Evolutionary conservation across 345 rosid genomes (phyloP).

Genomic region (Populus ilicifolia): DNA sequence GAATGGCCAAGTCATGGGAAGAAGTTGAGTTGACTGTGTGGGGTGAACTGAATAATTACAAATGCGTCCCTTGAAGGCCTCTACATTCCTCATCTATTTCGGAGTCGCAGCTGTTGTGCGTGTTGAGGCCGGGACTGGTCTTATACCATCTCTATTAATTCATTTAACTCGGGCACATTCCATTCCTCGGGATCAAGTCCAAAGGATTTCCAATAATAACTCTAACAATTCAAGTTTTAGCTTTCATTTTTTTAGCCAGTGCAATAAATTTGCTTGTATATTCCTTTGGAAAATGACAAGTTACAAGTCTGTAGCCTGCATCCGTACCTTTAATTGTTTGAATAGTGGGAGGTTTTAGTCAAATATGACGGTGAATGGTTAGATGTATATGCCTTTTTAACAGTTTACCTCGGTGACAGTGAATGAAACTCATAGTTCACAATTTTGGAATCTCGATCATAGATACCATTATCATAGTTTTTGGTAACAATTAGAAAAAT

Average conservation of each 20-base stretch:
- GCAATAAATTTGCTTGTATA: not conserved
- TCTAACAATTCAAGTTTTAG: not conserved
- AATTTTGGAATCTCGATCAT: no score
- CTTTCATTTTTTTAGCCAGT: not conserved
- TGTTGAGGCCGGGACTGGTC: not conserved
- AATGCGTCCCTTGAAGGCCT: conserved; percentile 18
- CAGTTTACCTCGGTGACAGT: no score
- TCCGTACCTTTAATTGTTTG: not conserved
- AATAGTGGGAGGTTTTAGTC: no score
- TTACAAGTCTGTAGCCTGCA: not conserved
- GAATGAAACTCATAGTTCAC: no score
- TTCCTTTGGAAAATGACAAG: not conserved
- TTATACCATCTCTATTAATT: not conserved
- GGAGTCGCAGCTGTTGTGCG: not conserved
- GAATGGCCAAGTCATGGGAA: conserved; percentile 69
- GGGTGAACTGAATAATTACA: conserved; percentile 65
- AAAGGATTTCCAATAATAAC: not conserved
- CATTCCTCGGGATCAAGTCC: not conserved
- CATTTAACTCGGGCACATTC: no score
- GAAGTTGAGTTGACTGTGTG: conserved; percentile 74
- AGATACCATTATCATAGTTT: no score
- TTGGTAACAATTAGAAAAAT: no score
- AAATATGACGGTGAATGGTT: no score
- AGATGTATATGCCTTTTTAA: no score
- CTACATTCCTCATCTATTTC: not conserved